Percentiles rank a stretch among this genome's conserved stretches.
phyloP scores from a whole-genome alignment of 2,329 filamentous ascomycete genomes.

The Arthrobotrys musiformis region DNA sequence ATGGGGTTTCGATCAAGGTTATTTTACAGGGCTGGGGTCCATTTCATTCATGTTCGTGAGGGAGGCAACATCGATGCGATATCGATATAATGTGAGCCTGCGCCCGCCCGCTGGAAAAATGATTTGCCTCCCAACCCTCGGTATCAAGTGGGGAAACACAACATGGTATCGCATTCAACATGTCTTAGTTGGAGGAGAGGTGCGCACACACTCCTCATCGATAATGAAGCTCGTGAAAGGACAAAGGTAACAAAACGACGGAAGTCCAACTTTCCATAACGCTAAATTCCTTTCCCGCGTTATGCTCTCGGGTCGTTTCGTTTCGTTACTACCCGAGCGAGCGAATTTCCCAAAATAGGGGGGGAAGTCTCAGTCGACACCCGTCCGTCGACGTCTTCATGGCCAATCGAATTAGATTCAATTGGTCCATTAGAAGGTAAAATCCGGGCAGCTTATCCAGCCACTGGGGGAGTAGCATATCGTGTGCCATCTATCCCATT shows the following conservation, averaged over 20 bases:
- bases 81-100: not conserved
- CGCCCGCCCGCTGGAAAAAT: not conserved
- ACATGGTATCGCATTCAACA: not conserved
- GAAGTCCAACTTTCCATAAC: not conserved
- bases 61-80: not conserved
- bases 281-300: constrained; percentile 4
- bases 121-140: constrained; percentile 18
- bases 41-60: not conserved
- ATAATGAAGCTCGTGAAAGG: not conserved
- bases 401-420: not conserved
- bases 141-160: constrained; percentile 15
- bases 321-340: constrained; percentile 15
- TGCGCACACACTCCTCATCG: not conserved
- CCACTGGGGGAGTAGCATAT: not conserved
- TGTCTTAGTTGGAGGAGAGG: constrained; percentile 12
- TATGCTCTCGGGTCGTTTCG: constrained; percentile 3
- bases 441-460: not conserved
- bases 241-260: not conserved
- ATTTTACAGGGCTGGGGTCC: not conserved
- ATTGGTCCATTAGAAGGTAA: not conserved
- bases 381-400: not conserved
- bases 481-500: constrained; percentile 5
- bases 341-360: not conserved
- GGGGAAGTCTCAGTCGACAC: not conserved
- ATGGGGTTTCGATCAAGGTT: not conserved